Base-by-base conservation (phyloP, 768 basidiomycete genomes). In the Cystobasidium onofrii region DNA sequence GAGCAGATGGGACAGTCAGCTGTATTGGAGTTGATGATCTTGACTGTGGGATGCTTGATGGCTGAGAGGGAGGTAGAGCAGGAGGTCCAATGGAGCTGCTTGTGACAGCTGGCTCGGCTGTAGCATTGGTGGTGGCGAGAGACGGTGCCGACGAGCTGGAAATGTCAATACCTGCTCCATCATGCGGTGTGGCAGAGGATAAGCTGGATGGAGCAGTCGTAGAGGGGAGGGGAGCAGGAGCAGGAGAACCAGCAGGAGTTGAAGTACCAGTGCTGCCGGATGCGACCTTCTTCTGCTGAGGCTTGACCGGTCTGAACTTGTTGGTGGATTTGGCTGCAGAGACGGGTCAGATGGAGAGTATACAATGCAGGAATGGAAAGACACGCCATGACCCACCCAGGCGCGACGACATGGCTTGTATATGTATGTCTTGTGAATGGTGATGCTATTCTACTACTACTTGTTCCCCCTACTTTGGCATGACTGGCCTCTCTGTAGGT, bases 281-380 rank as follows among this genome's bases (percentile, higher is more conserved):
- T 18, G 50, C 46, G 2, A 46, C n/a, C 25, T 70, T 70, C 33
- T 70, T 70, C 20, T 39, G 66, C 25, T 52, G 46, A 23, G 43
- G 66, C 34, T 50, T 25, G 3, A 54, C 66, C 13, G 66, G 66
- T 50, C 50, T 29, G 52, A 70, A 70, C 50, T 70, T 70, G 20
- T 46, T 7, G n/a, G 29, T 50, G 4, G 66, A 50, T 25, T 70
- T 70, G 43, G 66, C 66, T 70, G 39, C 17, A 43, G 4, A 17
- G 31, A 20, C n/a, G n/a, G 39, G 39, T n/a, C 39, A 54, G 52
- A 20, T 10, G 18, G 27, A 54, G 18, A 54, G 52, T n/a, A n/a
- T n/a, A n/a, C n/a, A n/a, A n/a, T n/a, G n/a, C n/a, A n/a, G 27
- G 52, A n/a, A 29, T 4, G 7, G 20, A n/a, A 20, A 54, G n/a